Percentiles rank a stretch among this genome's conserved stretches.
Conservation (phyloP, 768 basidiomycete genomes). For the Leccinum fibrillosum region DNA sequence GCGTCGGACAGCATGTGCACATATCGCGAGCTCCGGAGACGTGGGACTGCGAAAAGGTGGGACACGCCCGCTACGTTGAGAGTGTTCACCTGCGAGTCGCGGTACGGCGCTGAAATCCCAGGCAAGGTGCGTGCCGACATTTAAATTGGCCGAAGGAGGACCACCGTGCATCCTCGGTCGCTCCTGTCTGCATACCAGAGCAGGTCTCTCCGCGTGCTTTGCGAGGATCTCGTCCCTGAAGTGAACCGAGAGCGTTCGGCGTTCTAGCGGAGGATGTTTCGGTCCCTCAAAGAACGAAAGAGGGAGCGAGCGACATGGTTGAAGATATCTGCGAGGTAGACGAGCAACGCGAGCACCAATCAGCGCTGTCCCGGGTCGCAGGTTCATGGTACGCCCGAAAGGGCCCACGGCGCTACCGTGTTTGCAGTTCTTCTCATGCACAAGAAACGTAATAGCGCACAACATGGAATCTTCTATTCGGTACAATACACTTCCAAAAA, state of each 20-base stretch:
- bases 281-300: constrained; percentile 59
- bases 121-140: constrained; percentile 48
- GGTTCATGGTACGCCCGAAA: background rate
- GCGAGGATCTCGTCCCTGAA: constrained; percentile 56
- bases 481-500: background rate
- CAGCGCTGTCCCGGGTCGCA: background rate
- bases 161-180: constrained; percentile 56
- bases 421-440: background rate
- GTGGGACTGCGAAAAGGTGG: constrained; percentile 71
- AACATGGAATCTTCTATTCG: background rate
- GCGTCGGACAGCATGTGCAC: constrained; percentile 54
- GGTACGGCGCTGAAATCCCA: constrained; percentile 59
- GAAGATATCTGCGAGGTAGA: constrained; percentile 7
- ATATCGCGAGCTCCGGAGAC: constrained; percentile 63
- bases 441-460: background rate
- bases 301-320: constrained; percentile 31
- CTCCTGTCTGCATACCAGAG: constrained; percentile 65
- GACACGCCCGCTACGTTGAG: constrained; percentile 62
- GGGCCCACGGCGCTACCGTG: background rate
- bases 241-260: constrained; percentile 57
- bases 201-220: constrained; percentile 48
- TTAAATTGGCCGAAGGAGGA: constrained; percentile 50
- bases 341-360: background rate
- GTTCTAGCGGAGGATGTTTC: constrained; percentile 50
- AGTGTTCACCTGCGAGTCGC: constrained; percentile 47